These are phyloP conservation scores for Sphenostylis stenocarpa DNA, from an alignment of 306 rosid species.

Conservation along the genomic window DNA sequence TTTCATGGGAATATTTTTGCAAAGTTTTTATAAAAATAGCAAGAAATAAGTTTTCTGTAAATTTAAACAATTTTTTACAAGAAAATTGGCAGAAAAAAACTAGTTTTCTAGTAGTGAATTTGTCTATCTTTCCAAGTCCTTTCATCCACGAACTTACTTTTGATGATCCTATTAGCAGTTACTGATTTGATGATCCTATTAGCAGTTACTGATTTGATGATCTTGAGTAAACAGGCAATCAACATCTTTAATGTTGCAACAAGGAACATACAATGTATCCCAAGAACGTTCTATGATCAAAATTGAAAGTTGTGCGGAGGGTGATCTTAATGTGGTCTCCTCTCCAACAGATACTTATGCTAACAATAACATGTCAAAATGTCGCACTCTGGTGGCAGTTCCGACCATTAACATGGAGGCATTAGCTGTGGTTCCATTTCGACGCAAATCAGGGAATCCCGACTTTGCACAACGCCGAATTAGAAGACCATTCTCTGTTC, in stretches of 20 bases:
- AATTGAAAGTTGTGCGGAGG: conserved; percentile 46
- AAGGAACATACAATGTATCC: conserved; percentile 46
- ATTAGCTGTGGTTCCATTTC: conserved; percentile 60
- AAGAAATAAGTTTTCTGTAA: no score
- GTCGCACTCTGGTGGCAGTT: conserved; percentile 59
- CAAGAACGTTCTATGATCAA: conserved; percentile 39
- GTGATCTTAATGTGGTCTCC: conserved; percentile 40
- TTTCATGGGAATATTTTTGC: no score
- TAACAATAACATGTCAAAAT: conserved; percentile 46
- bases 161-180: background rate
- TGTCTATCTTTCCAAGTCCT: background rate
- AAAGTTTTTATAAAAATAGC: no score
- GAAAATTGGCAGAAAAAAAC: no score
- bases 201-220: conserved; percentile 21
- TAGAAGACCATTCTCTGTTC: conserved; percentile 79
- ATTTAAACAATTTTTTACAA: no score
- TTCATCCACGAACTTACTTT: background rate
- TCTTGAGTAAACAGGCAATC: conserved; percentile 52
- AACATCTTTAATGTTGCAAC: conserved; percentile 44
- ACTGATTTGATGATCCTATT: conserved; percentile 20
- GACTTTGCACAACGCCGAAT: conserved; percentile 70
- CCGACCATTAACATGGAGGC: conserved; percentile 61
- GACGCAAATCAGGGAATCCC: conserved; percentile 56
- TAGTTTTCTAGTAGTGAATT: no score
- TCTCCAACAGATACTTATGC: conserved; percentile 41